Evolutionary conservation across 2,329 filamentous ascomycete genomes (phyloP), one percentile per base, ranked within the genome.

Genomic region (Monilinia fructigena): DNA sequence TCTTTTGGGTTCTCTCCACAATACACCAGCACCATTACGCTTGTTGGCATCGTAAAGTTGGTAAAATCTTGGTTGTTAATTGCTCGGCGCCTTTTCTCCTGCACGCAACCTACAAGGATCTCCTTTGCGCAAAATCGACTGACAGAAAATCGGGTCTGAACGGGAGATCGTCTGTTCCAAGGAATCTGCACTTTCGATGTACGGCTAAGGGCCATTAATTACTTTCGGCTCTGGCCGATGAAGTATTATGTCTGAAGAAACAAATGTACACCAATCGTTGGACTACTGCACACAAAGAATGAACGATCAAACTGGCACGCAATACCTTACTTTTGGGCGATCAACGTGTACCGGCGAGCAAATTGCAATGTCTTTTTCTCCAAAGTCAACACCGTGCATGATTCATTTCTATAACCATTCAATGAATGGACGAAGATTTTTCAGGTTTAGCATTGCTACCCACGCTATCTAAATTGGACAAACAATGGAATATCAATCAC

Each of bases 111-210:
- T 45, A 31, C 35, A 6, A 47, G 52, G 6, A 55, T 47, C 16
- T 45, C 38, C 8, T 23, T 47, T 5, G 20, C 58, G 11, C 42
- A 14, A n/a, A 4, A n/a, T 26, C 26, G 23, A 26, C 50, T 31
- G 38, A 20, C 42, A 47, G 52, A 45, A 56, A 55, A 47, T 16
- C 38, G 52, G 52, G 28, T 16, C 20, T 31, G 26, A n/a, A 26
- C 50, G 38, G 61, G 61, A 63, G 61, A 63, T 55, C 23, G 52
- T 55, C 50, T 8, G 10, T 47, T 60, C 28, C 56, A 48, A 60
- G 42, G 5, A 48, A 60, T 48, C 23, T 38, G 56, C 56, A 48
- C 20, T 31, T 42, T 28, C 1, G 20, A 14, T 38, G 56, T 12
- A 35, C 20, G 20, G 45, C 56, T 23, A 38, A 60, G 45, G 28